Evolutionary conservation across 257 asterid genomes (phyloP).

Genomic region (Salvia hispanica): DNA sequence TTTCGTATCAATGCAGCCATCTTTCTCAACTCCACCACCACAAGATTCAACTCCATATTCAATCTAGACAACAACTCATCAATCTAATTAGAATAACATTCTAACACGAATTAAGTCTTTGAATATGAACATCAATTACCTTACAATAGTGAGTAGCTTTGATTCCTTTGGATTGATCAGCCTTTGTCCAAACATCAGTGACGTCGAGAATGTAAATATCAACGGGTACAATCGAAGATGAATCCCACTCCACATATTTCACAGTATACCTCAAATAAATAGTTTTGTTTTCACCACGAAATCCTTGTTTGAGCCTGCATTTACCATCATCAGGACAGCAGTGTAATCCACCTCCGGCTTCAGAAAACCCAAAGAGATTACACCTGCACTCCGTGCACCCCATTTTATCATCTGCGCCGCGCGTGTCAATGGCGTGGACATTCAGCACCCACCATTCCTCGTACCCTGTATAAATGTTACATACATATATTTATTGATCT

Average conservation of each 20-base stretch:
- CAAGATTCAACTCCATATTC: constrained; percentile 62
- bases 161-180: constrained; percentile 35
- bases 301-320: constrained; percentile 55
- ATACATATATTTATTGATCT: no score
- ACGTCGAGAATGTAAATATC: constrained; percentile 58
- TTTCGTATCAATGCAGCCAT: constrained; percentile 44
- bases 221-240: constrained; percentile 45
- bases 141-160: constrained; percentile 32
- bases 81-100: no score
- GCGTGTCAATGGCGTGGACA: constrained; percentile 69
- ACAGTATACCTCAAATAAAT: constrained; percentile 58
- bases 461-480: constrained; percentile 31
- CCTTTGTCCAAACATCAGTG: constrained; percentile 40
- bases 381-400: constrained; percentile 74
- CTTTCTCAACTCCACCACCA: constrained; percentile 27
- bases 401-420: constrained; percentile 55
- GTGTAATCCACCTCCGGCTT: constrained; percentile 53
- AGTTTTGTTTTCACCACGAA: constrained; percentile 40
- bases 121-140: constrained; percentile 19
- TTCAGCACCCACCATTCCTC: constrained; percentile 67
- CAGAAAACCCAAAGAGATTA: constrained; percentile 44
- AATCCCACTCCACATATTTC: constrained; percentile 63
- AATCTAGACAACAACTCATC: constrained; percentile 35
- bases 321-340: constrained; percentile 59
- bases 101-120: no score